Evolutionary conservation across 805 yeast species (phyloP).

Genomic region (Candida andamanensis): DNA sequence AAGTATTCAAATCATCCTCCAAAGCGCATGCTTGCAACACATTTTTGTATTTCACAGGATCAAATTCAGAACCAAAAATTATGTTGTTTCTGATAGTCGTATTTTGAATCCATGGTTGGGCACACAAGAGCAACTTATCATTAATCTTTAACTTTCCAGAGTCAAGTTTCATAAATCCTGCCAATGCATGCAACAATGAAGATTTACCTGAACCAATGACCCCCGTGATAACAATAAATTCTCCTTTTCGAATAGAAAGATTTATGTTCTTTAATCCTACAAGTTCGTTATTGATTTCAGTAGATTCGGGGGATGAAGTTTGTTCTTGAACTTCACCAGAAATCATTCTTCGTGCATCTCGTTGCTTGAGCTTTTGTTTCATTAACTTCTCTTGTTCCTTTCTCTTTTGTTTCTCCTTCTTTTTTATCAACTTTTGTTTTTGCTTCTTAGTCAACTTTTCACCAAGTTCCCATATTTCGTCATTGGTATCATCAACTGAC

Average conservation of each 20-base stretch:
- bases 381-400: slow-evolving; percentile 4
- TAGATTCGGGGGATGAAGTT: neutral
- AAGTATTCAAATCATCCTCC: slow-evolving; percentile 29
- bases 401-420: slow-evolving; percentile 10
- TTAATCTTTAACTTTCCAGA: slow-evolving; percentile 21
- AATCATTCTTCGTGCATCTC: no score
- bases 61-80: slow-evolving; percentile 30
- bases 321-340: slow-evolving; percentile 2
- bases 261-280: slow-evolving; percentile 33
- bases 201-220: slow-evolving; percentile 42
- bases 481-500: slow-evolving; percentile 20
- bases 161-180: slow-evolving; percentile 34
- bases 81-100: slow-evolving; percentile 38
- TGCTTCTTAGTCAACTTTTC: slow-evolving; percentile 10
- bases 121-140: slow-evolving; percentile 30
- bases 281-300: slow-evolving; percentile 18
- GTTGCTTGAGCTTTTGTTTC: slow-evolving; percentile 5
- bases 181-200: slow-evolving; percentile 34
- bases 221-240: slow-evolving; percentile 40
- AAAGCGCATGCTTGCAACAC: slow-evolving; percentile 36
- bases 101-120: slow-evolving; percentile 41
- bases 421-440: slow-evolving; percentile 10
- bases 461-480: slow-evolving; percentile 20
- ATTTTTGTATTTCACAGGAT: slow-evolving; percentile 21
- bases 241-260: slow-evolving; percentile 24